A percentile compares a stretch with the other conserved stretches of the same genome.
phyloP scores from a whole-genome alignment of 345 rosid genomes.

The Aegle marmelos region DNA sequence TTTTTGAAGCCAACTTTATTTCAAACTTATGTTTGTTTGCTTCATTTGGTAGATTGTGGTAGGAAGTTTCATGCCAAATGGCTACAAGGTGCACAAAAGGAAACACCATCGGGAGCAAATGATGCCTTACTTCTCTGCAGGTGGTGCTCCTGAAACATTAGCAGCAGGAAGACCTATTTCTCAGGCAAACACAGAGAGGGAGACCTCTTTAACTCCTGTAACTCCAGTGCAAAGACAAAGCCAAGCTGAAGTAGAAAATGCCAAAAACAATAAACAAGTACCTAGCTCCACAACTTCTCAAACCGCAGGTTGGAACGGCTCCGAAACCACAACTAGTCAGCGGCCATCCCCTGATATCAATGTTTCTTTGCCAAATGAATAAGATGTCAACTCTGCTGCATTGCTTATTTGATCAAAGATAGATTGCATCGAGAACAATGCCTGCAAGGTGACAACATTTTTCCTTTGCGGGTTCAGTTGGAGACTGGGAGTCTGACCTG shows the following conservation, averaged over 20 bases:
- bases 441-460: neutral
- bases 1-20: neutral
- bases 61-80: constrained; percentile 57
- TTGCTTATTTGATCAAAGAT: neutral
- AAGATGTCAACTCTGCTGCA: neutral
- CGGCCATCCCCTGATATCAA: constrained; percentile 52
- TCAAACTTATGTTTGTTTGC: neutral
- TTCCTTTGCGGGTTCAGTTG: neutral
- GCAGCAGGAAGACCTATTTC: constrained; percentile 30
- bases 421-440: neutral
- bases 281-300: constrained; percentile 3
- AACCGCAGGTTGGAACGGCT: constrained; percentile 29
- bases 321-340: constrained; percentile 25
- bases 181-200: constrained; percentile 31
- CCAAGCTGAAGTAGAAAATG: constrained; percentile 17
- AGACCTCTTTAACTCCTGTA: constrained; percentile 4
- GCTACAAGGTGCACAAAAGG: constrained; percentile 28
- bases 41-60: constrained; percentile 44
- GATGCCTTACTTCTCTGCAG: constrained; percentile 2
- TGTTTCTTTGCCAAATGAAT: constrained; percentile 39
- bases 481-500: constrained; percentile 10
- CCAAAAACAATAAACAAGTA: constrained; percentile 8
- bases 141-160: constrained; percentile 11
- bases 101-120: constrained; percentile 21
- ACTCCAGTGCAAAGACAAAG: constrained; percentile 13